A percentile compares a stretch with the other conserved stretches of the same genome.
Evolutionary conservation across 148 eudicot genomes (phyloP).

Genomic region (Nyssa sinensis): DNA sequence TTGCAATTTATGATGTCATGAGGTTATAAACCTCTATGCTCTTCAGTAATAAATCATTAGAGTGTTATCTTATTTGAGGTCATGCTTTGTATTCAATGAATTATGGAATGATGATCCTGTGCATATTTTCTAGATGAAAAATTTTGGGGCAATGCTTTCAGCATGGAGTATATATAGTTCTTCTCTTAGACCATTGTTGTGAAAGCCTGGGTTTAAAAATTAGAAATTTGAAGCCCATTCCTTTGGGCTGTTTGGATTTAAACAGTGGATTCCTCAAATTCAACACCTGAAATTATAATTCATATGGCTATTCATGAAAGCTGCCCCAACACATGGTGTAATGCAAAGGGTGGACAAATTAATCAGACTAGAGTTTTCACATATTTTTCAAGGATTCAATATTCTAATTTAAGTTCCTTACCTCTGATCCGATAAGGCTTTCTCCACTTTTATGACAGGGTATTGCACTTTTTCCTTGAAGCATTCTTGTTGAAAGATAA

Average conservation of each 20-base stretch:
- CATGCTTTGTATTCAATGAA: slow-evolving; percentile 2
- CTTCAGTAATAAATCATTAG: neutral
- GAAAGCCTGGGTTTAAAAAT: neutral
- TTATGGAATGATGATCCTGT: neutral
- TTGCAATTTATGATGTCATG: slow-evolving; percentile 87
- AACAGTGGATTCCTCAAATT: too few species aligned
- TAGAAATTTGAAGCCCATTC: neutral
- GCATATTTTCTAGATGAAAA: neutral
- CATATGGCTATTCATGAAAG: neutral
- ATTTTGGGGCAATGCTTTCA: neutral
- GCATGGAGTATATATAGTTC: neutral
- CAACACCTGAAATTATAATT: neutral
- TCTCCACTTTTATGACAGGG: neutral
- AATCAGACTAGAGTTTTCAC: neutral
- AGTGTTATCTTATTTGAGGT: slow-evolving; percentile 6
- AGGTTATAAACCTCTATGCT: slow-evolving; percentile 45
- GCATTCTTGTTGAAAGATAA: neutral
- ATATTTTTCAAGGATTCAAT: neutral
- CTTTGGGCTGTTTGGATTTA: neutral
- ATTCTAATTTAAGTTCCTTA: neutral
- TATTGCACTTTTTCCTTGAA: neutral
- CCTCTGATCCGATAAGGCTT: too few species aligned
- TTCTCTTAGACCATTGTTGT: neutral
- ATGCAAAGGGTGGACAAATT: neutral
- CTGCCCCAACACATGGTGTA: neutral